phyloP scores from a whole-genome alignment of 2,329 filamentous ascomycete genomes.

The Raffaelea albimanens region DNA sequence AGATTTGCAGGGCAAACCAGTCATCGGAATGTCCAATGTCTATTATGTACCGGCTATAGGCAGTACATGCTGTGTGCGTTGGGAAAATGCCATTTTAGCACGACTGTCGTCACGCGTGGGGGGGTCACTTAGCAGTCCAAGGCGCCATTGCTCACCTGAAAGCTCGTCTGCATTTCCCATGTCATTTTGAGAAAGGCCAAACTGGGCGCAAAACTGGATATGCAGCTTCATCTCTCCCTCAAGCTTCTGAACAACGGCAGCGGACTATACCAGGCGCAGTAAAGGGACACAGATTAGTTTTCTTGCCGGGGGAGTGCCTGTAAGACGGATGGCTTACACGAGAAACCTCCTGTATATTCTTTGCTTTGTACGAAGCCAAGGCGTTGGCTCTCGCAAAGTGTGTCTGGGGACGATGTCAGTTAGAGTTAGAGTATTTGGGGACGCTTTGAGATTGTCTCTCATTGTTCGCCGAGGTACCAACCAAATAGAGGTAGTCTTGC shows the following conservation, averaged over 20 bases:
- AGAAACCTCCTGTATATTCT: conserved; percentile 61
- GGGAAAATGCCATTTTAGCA: no score
- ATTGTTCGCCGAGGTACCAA: conserved; percentile 25
- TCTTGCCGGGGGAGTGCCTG: no score
- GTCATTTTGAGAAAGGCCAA: conserved; percentile 65
- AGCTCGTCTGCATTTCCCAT: conserved; percentile 67
- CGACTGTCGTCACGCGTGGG: no score
- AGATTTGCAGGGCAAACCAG: conserved; percentile 77
- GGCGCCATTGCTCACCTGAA: conserved; percentile 51
- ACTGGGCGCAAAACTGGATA: conserved; percentile 69
- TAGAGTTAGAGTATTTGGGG: no score
- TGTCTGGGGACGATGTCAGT: conserved; percentile 35
- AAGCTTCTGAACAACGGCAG: conserved; percentile 64
- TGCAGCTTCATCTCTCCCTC: conserved; percentile 74
- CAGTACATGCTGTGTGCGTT: conserved; percentile 29
- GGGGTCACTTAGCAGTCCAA: no score
- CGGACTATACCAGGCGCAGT: no score
- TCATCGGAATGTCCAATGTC: conserved; percentile 83
- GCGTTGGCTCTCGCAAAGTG: conserved; percentile 86
- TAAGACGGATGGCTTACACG: conserved; percentile 38
- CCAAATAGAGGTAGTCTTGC: conserved; percentile 86
- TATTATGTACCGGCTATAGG: conserved; percentile 47
- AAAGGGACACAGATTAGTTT: no score
- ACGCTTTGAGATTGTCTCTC: no score
- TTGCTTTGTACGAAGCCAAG: conserved; percentile 76